Conservation (phyloP, 2,329 filamentous ascomycete genomes). For the Penicillium concentricum region DNA sequence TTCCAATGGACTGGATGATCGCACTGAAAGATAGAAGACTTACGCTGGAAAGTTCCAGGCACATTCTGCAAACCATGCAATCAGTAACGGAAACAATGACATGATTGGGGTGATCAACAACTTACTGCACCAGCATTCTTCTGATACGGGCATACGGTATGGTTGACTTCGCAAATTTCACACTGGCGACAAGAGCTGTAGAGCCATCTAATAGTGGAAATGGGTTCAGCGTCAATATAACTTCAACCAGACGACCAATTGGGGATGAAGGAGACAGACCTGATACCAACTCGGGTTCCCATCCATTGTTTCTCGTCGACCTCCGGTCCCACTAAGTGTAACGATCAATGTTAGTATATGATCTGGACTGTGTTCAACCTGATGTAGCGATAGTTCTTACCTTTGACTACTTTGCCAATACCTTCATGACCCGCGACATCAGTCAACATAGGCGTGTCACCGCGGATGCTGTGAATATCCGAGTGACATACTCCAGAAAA, state of each 20-base stretch:
- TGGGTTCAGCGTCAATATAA: background rate
- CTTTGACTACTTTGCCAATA: conserved; percentile 43
- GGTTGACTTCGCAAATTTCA: conserved; percentile 39
- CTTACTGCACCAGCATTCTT: conserved; percentile 39
- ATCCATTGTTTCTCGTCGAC: conserved; percentile 31
- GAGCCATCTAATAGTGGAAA: conserved; percentile 31
- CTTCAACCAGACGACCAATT: background rate
- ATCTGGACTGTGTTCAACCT: background rate
- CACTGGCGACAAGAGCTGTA: conserved; percentile 41
- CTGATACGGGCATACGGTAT: conserved; percentile 40
- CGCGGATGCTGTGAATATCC: conserved; percentile 47
- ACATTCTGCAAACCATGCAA: conserved; percentile 29
- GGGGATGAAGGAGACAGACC: conserved; percentile 21
- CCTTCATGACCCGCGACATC: conserved; percentile 51
- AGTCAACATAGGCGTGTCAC: conserved; percentile 44
- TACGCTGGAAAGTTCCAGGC: conserved; percentile 40
- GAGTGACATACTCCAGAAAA: conserved; percentile 51
- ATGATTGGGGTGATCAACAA: background rate
- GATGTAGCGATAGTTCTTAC: conserved; percentile 9
- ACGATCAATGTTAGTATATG: background rate
- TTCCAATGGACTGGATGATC: background rate
- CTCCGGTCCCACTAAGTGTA: conserved; percentile 25
- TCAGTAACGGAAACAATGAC: background rate
- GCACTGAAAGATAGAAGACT: background rate
- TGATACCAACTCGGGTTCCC: conserved; percentile 32